phyloP scores from a whole-genome alignment of 2,329 filamentous ascomycete species.

The Aspergillus tamarii region DNA sequence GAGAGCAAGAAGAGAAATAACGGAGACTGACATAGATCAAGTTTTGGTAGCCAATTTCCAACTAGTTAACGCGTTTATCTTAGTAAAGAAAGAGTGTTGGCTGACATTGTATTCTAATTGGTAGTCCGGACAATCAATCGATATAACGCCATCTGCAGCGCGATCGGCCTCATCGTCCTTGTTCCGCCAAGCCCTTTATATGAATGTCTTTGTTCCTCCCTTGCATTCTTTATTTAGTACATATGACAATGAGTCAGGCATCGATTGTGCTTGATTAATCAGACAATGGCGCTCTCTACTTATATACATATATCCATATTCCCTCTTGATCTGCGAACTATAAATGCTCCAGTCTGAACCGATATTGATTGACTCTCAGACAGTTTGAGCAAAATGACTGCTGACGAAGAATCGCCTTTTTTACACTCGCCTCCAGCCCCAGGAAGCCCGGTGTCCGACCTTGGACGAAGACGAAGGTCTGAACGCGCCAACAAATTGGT shows the following conservation, averaged over 20 bases:
- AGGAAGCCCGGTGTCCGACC: neutral
- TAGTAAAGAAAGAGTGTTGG: neutral
- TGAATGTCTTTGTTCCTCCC: neutral
- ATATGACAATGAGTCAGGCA: neutral
- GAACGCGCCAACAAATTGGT: neutral
- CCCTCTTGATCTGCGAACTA: neutral
- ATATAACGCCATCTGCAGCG: neutral
- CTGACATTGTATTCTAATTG: neutral
- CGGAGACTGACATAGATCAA: no score
- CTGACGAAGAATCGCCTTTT: constrained; percentile 2
- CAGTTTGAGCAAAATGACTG: neutral
- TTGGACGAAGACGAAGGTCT: neutral
- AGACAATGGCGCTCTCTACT: neutral
- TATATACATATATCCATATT: neutral
- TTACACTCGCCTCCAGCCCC: neutral
- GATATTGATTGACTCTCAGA: neutral
- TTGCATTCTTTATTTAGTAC: neutral
- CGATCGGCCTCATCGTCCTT: neutral
- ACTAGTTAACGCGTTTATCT: no score
- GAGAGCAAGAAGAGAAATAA: no score
- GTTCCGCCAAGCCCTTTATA: neutral
- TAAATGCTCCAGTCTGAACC: neutral
- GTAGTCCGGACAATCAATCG: neutral
- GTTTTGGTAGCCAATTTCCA: no score
- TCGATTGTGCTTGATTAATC: neutral